Evolutionary conservation across 78 protist genomes (phyloP), one percentile per base, ranked within the genome.

Genomic region (Dictyostelium brefeldianum): DNA sequence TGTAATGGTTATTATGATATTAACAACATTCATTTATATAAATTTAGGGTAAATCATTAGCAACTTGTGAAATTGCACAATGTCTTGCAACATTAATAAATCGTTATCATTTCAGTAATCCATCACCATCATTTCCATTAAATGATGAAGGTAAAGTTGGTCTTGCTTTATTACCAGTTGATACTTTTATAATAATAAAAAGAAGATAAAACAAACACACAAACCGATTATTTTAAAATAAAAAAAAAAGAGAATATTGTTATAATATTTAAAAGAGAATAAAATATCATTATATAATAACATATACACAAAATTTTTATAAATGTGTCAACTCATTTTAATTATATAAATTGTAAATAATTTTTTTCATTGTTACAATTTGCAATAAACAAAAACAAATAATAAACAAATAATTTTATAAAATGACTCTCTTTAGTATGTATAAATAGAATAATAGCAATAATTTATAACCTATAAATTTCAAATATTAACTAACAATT

Each of bases 41-140:
- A 36, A 36, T n/a, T n/a, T 7, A 50, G 18, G 89, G 89, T 64
- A 57, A n/a, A 5, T 31, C 31, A 8, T 27, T 81, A 20, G 89
- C 89, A 51, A 1, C 10, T 4, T 51, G n/a, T 14, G 56, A 51
- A 51, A 51, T 51, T 14, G 10, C 15, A 8, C 10, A 8, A 51
- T 51, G 56, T 51, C 15, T 51, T 4, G 56, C 56, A 51, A 51
- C 56, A 51, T 51, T 51, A 51, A 14, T 51, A 14, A 51, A 51
- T 1, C 10, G 15, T 14, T 51, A 51, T 51, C 10, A 51, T 14
- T 51, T 51, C 15, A 51, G 1, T 12, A 51, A 51, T 12, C 10
- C 56, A 8, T 51, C 56, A 3, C 43, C 43, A 36, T 14, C 56
- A 51, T 4, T 4, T 4, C 56, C 56, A 51, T 51, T 51, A 51